Conservation (phyloP, 192 early-diverging fungal species). For the Coemansia sp. region DNA sequence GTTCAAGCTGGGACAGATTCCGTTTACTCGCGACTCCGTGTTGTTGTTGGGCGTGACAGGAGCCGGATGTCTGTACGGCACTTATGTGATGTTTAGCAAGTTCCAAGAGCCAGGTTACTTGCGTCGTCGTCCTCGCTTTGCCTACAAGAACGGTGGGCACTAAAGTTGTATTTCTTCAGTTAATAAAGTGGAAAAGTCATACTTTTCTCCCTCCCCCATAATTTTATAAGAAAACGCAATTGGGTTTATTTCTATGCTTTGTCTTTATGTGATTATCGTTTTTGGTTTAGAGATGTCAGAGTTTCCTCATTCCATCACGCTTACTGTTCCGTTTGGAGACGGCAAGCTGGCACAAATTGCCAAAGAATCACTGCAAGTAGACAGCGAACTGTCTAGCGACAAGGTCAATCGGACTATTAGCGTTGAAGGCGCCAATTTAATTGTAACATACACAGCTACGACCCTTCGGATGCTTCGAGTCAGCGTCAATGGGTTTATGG, state of each 20-base stretch:
- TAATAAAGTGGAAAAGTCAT: background rate
- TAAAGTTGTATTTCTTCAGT: background rate
- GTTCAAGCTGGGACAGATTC: constrained; percentile 36
- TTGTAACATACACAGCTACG: constrained; percentile 22
- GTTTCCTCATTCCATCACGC: constrained; percentile 22
- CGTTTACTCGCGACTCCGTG: constrained; percentile 45
- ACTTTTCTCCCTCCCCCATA: no score
- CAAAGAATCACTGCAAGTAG: constrained; percentile 24
- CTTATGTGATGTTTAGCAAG: constrained; percentile 47
- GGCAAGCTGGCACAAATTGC: constrained; percentile 28
- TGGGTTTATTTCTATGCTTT: background rate
- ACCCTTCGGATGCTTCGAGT: constrained; percentile 39
- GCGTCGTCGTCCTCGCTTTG: constrained; percentile 30
- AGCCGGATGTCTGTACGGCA: constrained; percentile 47
- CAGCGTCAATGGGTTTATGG: constrained; percentile 50
- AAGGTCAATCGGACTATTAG: constrained; percentile 21
- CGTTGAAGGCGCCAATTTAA: constrained; percentile 5
- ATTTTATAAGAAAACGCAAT: no score
- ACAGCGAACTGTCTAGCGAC: constrained; percentile 32
- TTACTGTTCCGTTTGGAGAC: constrained; percentile 28
- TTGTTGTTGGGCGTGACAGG: constrained; percentile 41
- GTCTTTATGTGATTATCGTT: background rate
- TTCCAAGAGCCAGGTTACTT: constrained; percentile 53
- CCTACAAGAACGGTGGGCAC: constrained; percentile 32
- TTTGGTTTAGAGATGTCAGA: constrained; percentile 7